These are phyloP conservation scores for Litsea cubeba DNA, from an alignment of 164 flowering plant species.

Conservation along the genomic window DNA sequence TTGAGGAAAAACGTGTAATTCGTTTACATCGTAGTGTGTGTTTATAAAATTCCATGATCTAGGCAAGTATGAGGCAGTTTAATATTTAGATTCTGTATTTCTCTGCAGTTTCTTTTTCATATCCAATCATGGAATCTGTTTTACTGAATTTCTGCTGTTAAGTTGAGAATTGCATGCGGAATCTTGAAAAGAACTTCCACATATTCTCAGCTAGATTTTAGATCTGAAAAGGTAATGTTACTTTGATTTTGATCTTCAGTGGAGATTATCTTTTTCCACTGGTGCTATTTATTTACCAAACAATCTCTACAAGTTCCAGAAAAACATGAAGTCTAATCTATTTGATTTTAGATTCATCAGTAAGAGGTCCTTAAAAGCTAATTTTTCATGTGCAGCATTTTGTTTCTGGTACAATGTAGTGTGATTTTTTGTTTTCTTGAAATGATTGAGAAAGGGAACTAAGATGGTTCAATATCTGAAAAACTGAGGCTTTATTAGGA, in stretches of 20 bases:
- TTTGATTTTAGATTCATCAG: not conserved
- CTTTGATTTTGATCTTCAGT: not conserved
- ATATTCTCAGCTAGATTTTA: not conserved
- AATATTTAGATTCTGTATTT: not conserved
- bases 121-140: too few relatives aligned
- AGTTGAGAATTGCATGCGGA: too few relatives aligned
- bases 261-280: not conserved
- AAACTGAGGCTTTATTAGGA: slow-evolving; percentile 4
- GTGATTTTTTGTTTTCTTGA: not conserved
- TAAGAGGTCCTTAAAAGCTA: not conserved
- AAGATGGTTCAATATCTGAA: not conserved
- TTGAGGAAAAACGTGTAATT: too few relatives aligned
- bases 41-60: too few relatives aligned
- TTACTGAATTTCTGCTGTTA: too few relatives aligned
- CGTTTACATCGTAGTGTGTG: too few relatives aligned
- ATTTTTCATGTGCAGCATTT: not conserved
- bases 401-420: not conserved
- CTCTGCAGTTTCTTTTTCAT: not conserved
- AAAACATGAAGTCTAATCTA: not conserved
- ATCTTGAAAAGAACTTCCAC: not conserved
- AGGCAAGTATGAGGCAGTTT: not conserved
- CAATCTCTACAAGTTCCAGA: not conserved
- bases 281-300: not conserved
- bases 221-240: not conserved
- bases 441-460: not conserved